Base-by-base conservation (phyloP, 2,329 filamentous ascomycete genomes). In the Macroventuria anomochaeta region DNA sequence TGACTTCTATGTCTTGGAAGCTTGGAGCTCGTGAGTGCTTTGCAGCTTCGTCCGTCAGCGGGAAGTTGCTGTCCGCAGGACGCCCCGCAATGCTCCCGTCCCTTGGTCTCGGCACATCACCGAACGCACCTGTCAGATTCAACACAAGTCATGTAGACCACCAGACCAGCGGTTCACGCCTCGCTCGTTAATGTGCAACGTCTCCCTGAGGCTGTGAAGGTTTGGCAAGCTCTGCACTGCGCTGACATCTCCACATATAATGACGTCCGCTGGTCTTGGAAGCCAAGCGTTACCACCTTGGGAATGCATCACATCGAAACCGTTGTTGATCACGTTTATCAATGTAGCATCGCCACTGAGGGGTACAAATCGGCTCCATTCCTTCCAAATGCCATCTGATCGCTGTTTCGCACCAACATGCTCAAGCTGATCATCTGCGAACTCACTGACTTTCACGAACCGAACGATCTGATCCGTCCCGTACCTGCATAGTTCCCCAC, bases 221-320 rank as follows among this genome's bases (percentile, higher is more conserved):
- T 50, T 50, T 53, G 49, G 38, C 49, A 48, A 38, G 34, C 40
- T 46, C 52, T 51, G 51, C 48, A 17, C 15, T 53, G 20, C 29
- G 38, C 49, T 41, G 39, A 39, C 33, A 41, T 18, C 5, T 28
- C 18, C 15, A 11, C 13, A 47, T 7, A 28, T 23, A 23, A 64
- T 65, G 62, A 66, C 63, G 63, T 62, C 39, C 40, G 29, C 39
- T 21, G 26, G 29, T 47, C 55, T 59, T 58, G 52, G 59, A 51
- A 43, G 58, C 59, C 59, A 67, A 65, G 61, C 53, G 42, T 46
- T 38, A 44, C 42, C 50, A 50, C 54, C 48, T 46, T 44, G 44
- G 54, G 55, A 64, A 58, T 59, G 61, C 49, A 50, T 38, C 36
- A 53, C 20, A 11, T 28, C 34, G 46, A 55, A 41, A 32, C 20